Base-by-base conservation (phyloP, 257 asterid species). In the Lavandula angustifolia region DNA sequence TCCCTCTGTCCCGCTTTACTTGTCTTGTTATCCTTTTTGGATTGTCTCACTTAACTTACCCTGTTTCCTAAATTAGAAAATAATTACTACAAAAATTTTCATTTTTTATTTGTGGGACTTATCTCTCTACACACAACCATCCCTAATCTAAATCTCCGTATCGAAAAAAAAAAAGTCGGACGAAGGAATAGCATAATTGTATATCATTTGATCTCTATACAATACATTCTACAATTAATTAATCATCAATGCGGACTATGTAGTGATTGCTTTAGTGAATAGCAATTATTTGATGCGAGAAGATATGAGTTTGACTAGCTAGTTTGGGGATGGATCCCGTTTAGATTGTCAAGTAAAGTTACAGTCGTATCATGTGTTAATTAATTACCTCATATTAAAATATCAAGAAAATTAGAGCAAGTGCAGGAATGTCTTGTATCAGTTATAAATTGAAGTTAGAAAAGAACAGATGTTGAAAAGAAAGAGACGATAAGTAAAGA, bases 371-470 rank as follows among this genome's bases (percentile, higher is more conserved):
- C 43, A 8, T 18, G 35, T 27, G 55, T 13, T 46, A 63, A 17
- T 63, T 34, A 46, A 33, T 41, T 32, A 35, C n/a, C 37, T 33
- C 3, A 33, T 33, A 33, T 34, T 34, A 14, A 54, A 22, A 11
- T 53, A 40, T 29, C 31, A 64, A 16, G 38, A 49, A 50, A 13
- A 64, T 6, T 4, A 33, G 6, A 4, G 17, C 17, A 13, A 42
- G 12, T 3, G 7, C 17, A 41, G 65, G 78, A 54, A 73, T 73
- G 73, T 73, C 69, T 66, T 43, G 33, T 44, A 40, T 9, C 11
- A 16, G 9, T 34, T 57, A 65, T 64, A 16, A 71, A 55, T 71
- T 29, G 9, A 38, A 22, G 27, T 22, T 22, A 32, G 13, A 48
- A 0, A 22, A 29, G 75, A 53, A 29, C 49, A 17, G 42, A 34